phyloP scores from a whole-genome alignment of 2,329 filamentous ascomycete species.

The Rutstroemia sp. region DNA sequence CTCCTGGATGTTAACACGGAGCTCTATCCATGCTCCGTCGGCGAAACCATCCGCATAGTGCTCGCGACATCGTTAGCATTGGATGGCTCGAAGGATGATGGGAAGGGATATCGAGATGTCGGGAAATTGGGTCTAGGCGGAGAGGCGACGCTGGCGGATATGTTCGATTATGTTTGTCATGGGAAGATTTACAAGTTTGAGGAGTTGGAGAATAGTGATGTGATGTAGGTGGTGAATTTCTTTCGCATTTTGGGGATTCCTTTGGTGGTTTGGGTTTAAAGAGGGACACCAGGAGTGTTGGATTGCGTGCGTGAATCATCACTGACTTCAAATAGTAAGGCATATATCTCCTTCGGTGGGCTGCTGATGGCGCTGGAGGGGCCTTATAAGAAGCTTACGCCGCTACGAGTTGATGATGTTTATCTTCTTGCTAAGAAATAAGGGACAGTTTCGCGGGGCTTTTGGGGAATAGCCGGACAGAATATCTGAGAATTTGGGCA shows the following conservation, averaged over 20 bases:
- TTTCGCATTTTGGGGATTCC: not conserved
- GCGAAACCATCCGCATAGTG: conserved; percentile 72
- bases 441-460: not conserved
- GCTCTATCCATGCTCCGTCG: conserved; percentile 69
- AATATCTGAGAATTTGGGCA: no score
- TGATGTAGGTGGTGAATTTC: conserved; percentile 58
- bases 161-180: conserved; percentile 82
- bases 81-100: conserved; percentile 74
- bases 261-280: no score
- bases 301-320: not conserved
- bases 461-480: no score
- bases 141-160: conserved; percentile 61
- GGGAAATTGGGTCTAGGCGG: conserved; percentile 43
- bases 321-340: conserved; percentile 55
- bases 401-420: conserved; percentile 84
- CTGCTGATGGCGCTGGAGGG: conserved; percentile 86
- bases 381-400: conserved; percentile 90
- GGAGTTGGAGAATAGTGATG: conserved; percentile 69
- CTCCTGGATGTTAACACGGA: conserved; percentile 91
- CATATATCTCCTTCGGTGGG: conserved; percentile 90
- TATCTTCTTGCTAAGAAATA: conserved; percentile 94
- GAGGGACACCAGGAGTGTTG: not conserved
- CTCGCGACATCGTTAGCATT: conserved; percentile 80
- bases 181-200: conserved; percentile 87
- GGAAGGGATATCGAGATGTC: conserved; percentile 75